phyloP scores from a whole-genome alignment of 805 yeast genomes.

The Geotrichum ghanense region DNA sequence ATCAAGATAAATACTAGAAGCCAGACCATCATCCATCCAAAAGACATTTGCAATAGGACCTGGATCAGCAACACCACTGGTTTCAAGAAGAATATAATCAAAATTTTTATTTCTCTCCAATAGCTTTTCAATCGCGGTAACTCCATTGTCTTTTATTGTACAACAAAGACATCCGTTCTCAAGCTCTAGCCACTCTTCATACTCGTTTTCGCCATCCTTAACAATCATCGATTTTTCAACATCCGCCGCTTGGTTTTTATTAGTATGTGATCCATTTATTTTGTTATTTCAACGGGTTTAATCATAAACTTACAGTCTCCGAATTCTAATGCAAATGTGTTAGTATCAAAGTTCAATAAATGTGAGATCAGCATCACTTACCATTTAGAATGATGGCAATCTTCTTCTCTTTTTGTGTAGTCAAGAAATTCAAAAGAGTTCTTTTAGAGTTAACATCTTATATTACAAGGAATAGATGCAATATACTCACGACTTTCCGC shows the following conservation, averaged over 20 bases:
- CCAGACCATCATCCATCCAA: slow-evolving; percentile 88
- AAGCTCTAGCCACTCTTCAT: slow-evolving; percentile 90
- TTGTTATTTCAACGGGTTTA: neutral
- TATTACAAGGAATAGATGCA: neutral
- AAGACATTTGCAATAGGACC: slow-evolving; percentile 96
- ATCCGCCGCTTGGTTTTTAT: slow-evolving; percentile 66
- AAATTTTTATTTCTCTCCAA: slow-evolving; percentile 61
- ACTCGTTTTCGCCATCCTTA: slow-evolving; percentile 38
- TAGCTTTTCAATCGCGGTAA: slow-evolving; percentile 81
- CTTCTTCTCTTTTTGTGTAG: slow-evolving; percentile 49
- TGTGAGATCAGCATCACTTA: slow-evolving; percentile 4
- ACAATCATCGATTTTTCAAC: slow-evolving; percentile 82
- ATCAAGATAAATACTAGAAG: slow-evolving; percentile 77
- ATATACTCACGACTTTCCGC: slow-evolving; percentile 58
- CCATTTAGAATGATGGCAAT: slow-evolving; percentile 84
- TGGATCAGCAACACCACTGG: slow-evolving; percentile 96
- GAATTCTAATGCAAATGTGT: slow-evolving; percentile 13
- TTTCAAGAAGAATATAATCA: slow-evolving; percentile 86
- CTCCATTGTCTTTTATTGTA: slow-evolving; percentile 91
- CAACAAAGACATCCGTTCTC: slow-evolving; percentile 97
- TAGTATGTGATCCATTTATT: slow-evolving; percentile 33
- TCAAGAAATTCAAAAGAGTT: slow-evolving; percentile 66
- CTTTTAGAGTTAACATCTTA: slow-evolving; percentile 10
- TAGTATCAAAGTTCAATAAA: neutral
- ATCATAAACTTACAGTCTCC: slow-evolving; percentile 17